phyloP scores from a whole-genome alignment of 2,329 filamentous ascomycete species.

The Aplosporella prunicola region DNA sequence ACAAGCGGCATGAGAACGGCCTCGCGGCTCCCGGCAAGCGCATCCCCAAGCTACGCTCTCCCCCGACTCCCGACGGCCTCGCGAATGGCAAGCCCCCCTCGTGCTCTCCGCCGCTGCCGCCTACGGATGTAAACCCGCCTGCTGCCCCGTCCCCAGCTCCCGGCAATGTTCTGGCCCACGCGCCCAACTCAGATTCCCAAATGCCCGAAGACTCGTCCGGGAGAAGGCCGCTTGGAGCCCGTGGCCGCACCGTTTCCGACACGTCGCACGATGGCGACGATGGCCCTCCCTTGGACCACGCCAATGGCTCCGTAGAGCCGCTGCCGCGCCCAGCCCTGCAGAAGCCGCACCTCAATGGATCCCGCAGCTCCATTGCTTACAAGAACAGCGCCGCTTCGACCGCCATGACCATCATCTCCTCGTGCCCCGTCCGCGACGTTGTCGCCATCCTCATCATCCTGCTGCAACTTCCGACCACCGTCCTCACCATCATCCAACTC shows the following conservation, averaged over 20 bases:
- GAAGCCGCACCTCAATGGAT: conserved; percentile 45
- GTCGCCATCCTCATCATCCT: conserved; percentile 94
- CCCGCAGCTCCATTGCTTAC: conserved; percentile 33
- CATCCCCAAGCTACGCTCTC: conserved; percentile 41
- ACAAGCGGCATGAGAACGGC: conserved; percentile 73
- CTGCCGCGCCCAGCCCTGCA: conserved; percentile 20
- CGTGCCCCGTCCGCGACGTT: conserved; percentile 86
- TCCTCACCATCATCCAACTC: conserved; percentile 81
- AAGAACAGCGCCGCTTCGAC: conserved; percentile 60
- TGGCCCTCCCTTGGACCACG: conserved; percentile 22
- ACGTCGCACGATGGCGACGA: conserved; percentile 33
- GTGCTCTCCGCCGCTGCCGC: conserved; percentile 30
- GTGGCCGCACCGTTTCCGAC: conserved; percentile 34
- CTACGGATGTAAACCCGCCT: conserved; percentile 28
- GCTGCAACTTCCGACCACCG: conserved; percentile 80
- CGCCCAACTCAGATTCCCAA: conserved; percentile 3
- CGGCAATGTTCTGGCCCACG: conserved; percentile 16
- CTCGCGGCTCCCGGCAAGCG: conserved; percentile 70
- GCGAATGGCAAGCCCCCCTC: conserved; percentile 32
- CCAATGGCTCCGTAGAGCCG: conserved; percentile 26
- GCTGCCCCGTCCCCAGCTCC: conserved; percentile 26
- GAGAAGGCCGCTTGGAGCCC: conserved; percentile 15
- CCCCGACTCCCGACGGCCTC: conserved; percentile 35
- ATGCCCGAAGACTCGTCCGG: conserved; percentile 12
- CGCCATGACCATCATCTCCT: conserved; percentile 76